These are phyloP conservation scores for Xylaria sp. DNA, from an alignment of 2,329 filamentous ascomycete species.

Conservation along the genomic window DNA sequence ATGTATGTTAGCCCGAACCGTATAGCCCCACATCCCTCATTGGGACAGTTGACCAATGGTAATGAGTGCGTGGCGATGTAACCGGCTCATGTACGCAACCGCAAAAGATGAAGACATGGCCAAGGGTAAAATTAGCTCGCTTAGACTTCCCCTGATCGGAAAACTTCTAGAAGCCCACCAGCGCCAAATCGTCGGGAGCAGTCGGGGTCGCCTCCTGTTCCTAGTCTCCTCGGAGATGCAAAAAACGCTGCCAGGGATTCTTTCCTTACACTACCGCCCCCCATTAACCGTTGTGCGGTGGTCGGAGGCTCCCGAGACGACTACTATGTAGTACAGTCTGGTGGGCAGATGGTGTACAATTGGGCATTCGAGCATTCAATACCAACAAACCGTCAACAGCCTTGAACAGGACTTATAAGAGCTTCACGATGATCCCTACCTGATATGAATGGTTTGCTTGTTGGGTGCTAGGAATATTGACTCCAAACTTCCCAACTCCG, in stretches of 20 bases:
- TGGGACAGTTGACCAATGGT: conserved; percentile 12
- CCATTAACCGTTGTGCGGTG: too few relatives aligned
- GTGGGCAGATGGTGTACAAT: too few relatives aligned
- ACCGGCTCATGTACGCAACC: conserved; percentile 19
- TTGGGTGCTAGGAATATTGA: background rate
- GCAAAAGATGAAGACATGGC: conserved; percentile 5
- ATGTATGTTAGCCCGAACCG: conserved; percentile 10
- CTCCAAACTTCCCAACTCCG: background rate
- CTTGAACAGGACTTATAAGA: too few relatives aligned
- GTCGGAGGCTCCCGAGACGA: conserved; percentile 20
- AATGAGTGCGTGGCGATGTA: conserved; percentile 16
- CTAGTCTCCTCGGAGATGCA: conserved; percentile 34
- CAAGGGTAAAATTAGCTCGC: conserved; percentile 21
- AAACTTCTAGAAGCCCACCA: conserved; percentile 28
- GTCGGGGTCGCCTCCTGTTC: background rate
- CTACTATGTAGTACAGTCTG: too few relatives aligned
- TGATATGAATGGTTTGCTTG: background rate
- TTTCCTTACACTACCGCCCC: too few relatives aligned
- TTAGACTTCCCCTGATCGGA: conserved; percentile 30
- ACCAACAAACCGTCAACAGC: too few relatives aligned
- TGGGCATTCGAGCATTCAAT: too few relatives aligned
- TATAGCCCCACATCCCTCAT: conserved; percentile 26
- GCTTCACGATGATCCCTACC: background rate
- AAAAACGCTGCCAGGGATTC: too few relatives aligned
- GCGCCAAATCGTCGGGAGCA: conserved; percentile 25